phyloP scores from a whole-genome alignment of 106 monocot genomes.

The Hemerocallis citrina region DNA sequence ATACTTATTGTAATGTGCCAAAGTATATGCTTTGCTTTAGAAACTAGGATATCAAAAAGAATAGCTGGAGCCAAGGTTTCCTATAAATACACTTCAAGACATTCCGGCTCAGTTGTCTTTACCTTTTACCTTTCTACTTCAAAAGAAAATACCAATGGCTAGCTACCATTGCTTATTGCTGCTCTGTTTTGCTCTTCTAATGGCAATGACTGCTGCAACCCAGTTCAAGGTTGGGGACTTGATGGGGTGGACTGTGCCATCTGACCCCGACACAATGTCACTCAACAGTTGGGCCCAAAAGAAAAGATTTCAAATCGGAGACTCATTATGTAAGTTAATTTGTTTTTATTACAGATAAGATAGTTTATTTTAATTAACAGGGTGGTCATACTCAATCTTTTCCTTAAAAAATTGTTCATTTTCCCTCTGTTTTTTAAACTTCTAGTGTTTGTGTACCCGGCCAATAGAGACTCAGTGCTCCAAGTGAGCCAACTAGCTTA shows the following conservation, averaged over 20 bases:
- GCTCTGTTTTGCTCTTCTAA: background rate
- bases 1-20: too few relatives aligned
- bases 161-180: background rate
- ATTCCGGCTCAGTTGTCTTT: too few relatives aligned
- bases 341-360: background rate
- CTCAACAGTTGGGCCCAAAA: constrained; percentile 33
- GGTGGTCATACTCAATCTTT: background rate
- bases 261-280: constrained; percentile 9
- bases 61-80: too few relatives aligned
- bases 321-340: constrained; percentile 21
- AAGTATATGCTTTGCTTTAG: constrained; percentile 34
- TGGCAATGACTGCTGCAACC: constrained; percentile 3
- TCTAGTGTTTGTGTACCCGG: constrained; percentile 23
- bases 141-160: too few relatives aligned
- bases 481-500: constrained; percentile 21
- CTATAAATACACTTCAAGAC: too few relatives aligned
- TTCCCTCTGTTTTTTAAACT: too few relatives aligned
- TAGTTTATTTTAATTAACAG: background rate
- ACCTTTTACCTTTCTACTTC: too few relatives aligned
- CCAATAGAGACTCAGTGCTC: constrained; percentile 32
- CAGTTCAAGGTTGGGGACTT: constrained; percentile 13
- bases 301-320: constrained; percentile 28
- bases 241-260: constrained; percentile 28
- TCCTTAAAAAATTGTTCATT: too few relatives aligned
- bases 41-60: constrained; percentile 20